Evolutionary conservation across 139 green algal species (phyloP).

Genomic region (Coelastrella sp.): DNA sequence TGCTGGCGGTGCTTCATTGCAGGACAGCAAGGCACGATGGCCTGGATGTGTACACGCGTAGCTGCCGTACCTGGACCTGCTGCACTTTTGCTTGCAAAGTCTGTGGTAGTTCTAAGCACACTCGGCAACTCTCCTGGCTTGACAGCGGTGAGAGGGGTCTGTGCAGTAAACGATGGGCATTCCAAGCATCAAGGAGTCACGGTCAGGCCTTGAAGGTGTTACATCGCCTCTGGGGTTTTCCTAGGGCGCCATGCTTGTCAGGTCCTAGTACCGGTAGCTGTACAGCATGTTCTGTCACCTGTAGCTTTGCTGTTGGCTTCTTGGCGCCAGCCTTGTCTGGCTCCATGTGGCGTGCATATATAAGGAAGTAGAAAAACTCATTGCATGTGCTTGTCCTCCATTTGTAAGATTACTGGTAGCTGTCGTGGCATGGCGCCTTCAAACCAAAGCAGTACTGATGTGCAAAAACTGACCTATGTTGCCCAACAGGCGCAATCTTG

Average conservation of each 20-base stretch:
- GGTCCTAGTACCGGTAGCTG: not conserved
- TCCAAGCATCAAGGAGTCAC: not conserved
- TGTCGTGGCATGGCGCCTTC: no score
- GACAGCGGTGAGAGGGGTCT: not conserved
- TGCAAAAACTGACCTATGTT: no score
- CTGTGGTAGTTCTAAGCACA: constrained; percentile 8
- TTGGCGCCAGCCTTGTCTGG: not conserved
- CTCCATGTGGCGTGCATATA: not conserved
- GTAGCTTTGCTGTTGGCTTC: not conserved
- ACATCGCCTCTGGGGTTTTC: no score
- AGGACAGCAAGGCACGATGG: not conserved
- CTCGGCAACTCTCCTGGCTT: constrained; percentile 38
- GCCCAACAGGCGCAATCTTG: no score
- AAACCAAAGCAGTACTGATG: no score
- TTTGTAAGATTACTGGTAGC: no score
- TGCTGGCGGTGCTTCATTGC: not conserved
- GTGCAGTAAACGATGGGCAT: not conserved
- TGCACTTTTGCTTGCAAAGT: not conserved
- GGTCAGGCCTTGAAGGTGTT: no score
- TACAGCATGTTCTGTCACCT: not conserved
- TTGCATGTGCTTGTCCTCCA: no score
- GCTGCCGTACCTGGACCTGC: not conserved
- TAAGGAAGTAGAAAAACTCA: no score
- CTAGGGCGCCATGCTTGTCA: no score
- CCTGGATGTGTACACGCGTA: no score